Conservation (phyloP, 257 asterid genomes). For the Fraxinus cuspidata region DNA sequence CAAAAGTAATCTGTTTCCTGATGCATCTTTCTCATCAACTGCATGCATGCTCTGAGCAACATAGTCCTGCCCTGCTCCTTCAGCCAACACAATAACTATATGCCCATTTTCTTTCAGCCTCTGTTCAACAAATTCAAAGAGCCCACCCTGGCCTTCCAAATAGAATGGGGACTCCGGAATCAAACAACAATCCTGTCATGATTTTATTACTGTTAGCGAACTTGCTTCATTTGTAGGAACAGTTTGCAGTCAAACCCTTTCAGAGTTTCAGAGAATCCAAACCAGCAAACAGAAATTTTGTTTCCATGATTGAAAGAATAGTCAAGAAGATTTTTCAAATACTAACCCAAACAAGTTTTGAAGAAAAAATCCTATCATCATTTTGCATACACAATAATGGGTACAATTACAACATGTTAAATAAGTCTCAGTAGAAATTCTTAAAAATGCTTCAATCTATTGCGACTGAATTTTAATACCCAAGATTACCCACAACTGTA, state of each 20-base stretch:
- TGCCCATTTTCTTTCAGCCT: constrained; percentile 87
- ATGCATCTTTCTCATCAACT: constrained; percentile 74
- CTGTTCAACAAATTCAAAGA: constrained; percentile 75
- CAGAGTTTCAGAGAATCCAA: constrained; percentile 15
- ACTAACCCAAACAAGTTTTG: not conserved
- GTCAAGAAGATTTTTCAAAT: not conserved
- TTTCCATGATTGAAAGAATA: not conserved
- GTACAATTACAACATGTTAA: not conserved
- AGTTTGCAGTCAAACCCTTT: constrained; percentile 5
- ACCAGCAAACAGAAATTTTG: not conserved
- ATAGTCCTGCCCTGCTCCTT: constrained; percentile 96
- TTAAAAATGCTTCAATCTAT: not conserved
- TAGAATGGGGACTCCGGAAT: constrained; percentile 96
- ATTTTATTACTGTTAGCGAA: constrained; percentile 34
- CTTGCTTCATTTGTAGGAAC: not conserved
- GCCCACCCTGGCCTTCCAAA: constrained; percentile 89
- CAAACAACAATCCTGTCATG: constrained; percentile 88
- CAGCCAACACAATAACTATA: constrained; percentile 84
- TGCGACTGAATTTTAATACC: not conserved
- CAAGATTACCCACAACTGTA: constrained; percentile 5
- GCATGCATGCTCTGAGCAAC: constrained; percentile 65
- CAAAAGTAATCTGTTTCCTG: constrained; percentile 80
- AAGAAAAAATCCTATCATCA: not conserved
- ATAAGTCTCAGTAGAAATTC: not conserved
- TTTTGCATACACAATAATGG: not conserved